Evolutionary conservation across 1,284 basidiomycete species (phyloP), one percentile per base, ranked within the genome.

Genomic region (Anthracocystis setariae): DNA sequence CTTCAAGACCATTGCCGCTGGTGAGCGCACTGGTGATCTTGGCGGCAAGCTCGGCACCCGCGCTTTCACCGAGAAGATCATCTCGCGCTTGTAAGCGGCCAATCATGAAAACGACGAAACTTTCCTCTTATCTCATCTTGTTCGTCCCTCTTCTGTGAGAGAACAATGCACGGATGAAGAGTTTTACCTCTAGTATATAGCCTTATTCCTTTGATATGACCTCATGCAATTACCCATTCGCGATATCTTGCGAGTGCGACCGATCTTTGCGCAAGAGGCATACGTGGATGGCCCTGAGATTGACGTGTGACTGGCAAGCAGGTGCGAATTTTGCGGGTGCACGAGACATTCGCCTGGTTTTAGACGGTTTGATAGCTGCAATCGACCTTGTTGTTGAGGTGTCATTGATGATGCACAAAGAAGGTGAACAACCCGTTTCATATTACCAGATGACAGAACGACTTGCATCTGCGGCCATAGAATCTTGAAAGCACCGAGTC

Each of bases 401-500:
- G n/a, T n/a, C n/a, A n/a, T 8, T n/a, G 38, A 39, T 2, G 15
- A n/a, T n/a, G 8, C 12, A 29, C 7, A 12, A 39, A 8, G 18
- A 39, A 39, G 18, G 38, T 2, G 18, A 7, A 12, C 8, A 39
- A 20, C 15, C 38, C 18, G 38, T 20, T 39, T 7, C 3, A 9
- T 9, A 39, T 39, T n/a, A 18, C 7, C 2, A 18, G 12, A 8
- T n/a, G 17, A n/a, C n/a, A 39, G 8, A 1, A 2, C 8, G 12
- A 3, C 38, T 39, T 2, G 20, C 72, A 89, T 89, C 88, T 88
- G 88, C 86, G 88, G 88, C 88, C 88, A 90, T 88, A 89, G 88
- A 88, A 89, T 87, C 87, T 85, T 87, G 88, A 89, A 89, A 90
- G 87, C 87, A 89, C 88, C 87, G 88, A 89, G 89, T 89, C 88